Evolutionary conservation across 1,284 basidiomycete species (phyloP).

Genomic region (Pulveroboletus sp.): DNA sequence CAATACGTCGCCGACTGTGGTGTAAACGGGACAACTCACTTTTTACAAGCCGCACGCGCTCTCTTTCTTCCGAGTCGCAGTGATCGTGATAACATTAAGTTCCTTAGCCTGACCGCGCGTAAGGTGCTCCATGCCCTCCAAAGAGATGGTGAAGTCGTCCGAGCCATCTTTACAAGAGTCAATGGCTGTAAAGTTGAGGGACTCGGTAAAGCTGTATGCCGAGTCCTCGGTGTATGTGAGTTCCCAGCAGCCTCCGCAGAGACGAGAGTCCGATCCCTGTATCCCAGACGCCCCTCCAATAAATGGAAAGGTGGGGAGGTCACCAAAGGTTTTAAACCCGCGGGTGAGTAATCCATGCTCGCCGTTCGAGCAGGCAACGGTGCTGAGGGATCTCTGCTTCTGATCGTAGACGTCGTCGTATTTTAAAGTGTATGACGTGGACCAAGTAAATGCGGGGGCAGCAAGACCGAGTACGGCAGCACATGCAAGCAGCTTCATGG

Average conservation of each 20-base stretch:
- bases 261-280: constrained; percentile 16
- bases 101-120: constrained; percentile 11
- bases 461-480: constrained; percentile 7
- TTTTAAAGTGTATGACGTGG: constrained; percentile 19
- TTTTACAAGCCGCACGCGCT: constrained; percentile 20
- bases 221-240: constrained; percentile 36
- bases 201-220: constrained; percentile 23
- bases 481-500: constrained; percentile 15
- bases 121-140: constrained; percentile 22
- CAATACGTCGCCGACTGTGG: neutral
- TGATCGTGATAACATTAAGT: constrained; percentile 13
- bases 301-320: constrained; percentile 50
- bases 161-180: constrained; percentile 45
- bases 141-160: constrained; percentile 43
- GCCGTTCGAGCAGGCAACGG: constrained; percentile 53
- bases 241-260: constrained; percentile 30
- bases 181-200: constrained; percentile 37
- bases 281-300: constrained; percentile 48
- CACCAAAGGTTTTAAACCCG: constrained; percentile 46
- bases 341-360: constrained; percentile 39
- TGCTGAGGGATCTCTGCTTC: constrained; percentile 33
- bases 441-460: constrained; percentile 4
- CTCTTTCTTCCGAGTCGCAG: constrained; percentile 26
- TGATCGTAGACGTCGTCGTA: constrained; percentile 41
- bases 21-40: neutral